Base-by-base conservation (phyloP, 75 land plant genomes). In the Cupressus sempervirens region DNA sequence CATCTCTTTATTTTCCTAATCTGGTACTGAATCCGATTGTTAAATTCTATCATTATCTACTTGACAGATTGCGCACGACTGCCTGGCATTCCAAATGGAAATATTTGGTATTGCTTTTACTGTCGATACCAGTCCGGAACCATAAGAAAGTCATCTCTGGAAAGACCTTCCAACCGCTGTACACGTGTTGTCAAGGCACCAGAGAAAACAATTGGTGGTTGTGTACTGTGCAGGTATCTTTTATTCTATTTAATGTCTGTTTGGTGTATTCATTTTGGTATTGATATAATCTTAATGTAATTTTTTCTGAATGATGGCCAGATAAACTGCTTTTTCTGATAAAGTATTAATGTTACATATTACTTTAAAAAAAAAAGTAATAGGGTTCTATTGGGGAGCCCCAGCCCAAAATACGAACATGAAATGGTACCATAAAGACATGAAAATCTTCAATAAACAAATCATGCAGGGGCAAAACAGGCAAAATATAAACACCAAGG, bases 181-280 rank as follows among this genome's bases (percentile, higher is more conserved):
- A 91, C 86, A 67, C 89, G 96, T 29, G 88, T 91, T 86, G 90
- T 94, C 70, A 88, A 95, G 84, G 87, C 84, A 70, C 88, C 93
- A 45, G 91, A 90, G 76, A 82, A 40, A 73, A 88, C 89, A 43
- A 76, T 87, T 88, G 97, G 97, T 84, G 96, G 97, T 58, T 95
- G 97, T 86, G 96, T 93, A 52, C 84, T 95, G 83, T 95, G 97
- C 91, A 93, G 93, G 97, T 95, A 81, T 79, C 83, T 50, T 45
- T 56, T 34, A 34, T 79, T 43, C 45, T 45, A 45, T 12, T 3
- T 12, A 9, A 32, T 72, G 35, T 72, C 74, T 72, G 3, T 72
- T 29, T 11, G 29, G 12, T 50, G 14, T 32, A 2, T 72, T 29
- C 34, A 68, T 50, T 14, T 50, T 72, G 10, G 11, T 32, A 72